Conservation (phyloP, 2,329 filamentous ascomycete species). For the Exserohilum rostratum region DNA sequence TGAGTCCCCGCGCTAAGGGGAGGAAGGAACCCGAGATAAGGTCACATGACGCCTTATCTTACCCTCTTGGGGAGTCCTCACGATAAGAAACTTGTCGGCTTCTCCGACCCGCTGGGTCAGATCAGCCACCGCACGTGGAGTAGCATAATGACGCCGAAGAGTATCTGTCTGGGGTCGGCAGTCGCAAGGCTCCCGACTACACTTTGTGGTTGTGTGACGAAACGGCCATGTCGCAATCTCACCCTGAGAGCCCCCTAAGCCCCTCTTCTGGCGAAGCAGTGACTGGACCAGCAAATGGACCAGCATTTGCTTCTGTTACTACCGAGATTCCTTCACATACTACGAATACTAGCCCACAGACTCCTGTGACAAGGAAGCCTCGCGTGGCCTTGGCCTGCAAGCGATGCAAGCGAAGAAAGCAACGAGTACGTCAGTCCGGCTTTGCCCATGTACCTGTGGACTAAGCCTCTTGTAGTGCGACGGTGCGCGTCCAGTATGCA, state of each 20-base stretch:
- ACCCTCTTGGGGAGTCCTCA: neutral
- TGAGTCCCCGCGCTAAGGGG: neutral
- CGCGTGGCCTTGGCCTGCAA: constrained; percentile 34
- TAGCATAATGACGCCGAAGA: neutral
- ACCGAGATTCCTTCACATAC: constrained; percentile 10
- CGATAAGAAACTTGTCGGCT: constrained; percentile 13
- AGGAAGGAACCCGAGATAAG: constrained; percentile 10
- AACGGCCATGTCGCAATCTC: constrained; percentile 11
- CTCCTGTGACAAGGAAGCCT: constrained; percentile 18
- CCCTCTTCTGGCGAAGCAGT: constrained; percentile 1
- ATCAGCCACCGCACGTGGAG: constrained; percentile 1
- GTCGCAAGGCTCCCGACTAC: constrained; percentile 1
- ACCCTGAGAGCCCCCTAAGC: constrained; percentile 3
- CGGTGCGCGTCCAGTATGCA: constrained; percentile 28
- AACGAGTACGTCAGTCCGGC: constrained; percentile 23
- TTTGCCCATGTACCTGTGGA: neutral
- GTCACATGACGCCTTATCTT: constrained; percentile 5
- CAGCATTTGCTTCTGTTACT: constrained; percentile 7
- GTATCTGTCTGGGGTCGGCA: neutral
- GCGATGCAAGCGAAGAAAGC: constrained; percentile 36
- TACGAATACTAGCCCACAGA: constrained; percentile 1
- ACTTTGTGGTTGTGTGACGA: constrained; percentile 3
- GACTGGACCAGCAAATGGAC: neutral
- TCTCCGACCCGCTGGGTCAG: neutral
- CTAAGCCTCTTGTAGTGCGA: constrained; percentile 26